Base-by-base conservation (phyloP, 2,329 filamentous ascomycete genomes). In the Colletotrichum somersetense region DNA sequence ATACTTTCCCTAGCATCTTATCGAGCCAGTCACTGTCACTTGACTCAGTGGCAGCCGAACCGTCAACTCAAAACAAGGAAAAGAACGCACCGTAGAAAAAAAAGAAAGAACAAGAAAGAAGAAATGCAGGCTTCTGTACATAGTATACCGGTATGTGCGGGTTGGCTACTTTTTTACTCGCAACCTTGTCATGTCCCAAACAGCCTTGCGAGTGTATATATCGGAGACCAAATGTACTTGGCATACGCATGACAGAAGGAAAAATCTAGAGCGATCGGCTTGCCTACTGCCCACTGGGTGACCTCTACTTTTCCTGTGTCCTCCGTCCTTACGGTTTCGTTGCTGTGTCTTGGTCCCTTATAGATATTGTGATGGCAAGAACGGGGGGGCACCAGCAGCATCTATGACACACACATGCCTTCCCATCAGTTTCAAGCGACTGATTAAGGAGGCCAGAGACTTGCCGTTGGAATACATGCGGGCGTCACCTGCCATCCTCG, bases 1-100 rank as follows among this genome's bases (percentile, higher is more conserved):
- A 44, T 50, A 33, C 42, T 42, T 70, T 66, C 55, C 55, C 62
- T 46, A 23, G 55, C 10, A 23, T 42, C 38, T 50, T 23, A 20
- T 40, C 16, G 20, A 40, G 35, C 23, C 42, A 48, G 33, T n/a
- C 20, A 6, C 30, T 30, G 16, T 46, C 12, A n/a, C 16, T 62
- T 12, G 46, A 48, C 26, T 26, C 38, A 38, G 20, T 57, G 33
- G 50, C 26, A 53, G 26, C 50, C 50, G n/a, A 20, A 35, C 6
- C 26, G 42, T 44, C 12, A 16, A 48, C 5, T 46, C 40, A 26
- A 33, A 33, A 18, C 26, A 53, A 8, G 14, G 16, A 53, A 33
- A 33, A 33, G 26, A 57, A 57, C 7, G 8, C 26, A 20, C 30
- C 4, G 30, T 26, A 12, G 26, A 33, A 33, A 16, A 16, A 11